Evolutionary conservation across 2,329 filamentous ascomycete genomes (phyloP).

Genomic region (Xylaria sp.): DNA sequence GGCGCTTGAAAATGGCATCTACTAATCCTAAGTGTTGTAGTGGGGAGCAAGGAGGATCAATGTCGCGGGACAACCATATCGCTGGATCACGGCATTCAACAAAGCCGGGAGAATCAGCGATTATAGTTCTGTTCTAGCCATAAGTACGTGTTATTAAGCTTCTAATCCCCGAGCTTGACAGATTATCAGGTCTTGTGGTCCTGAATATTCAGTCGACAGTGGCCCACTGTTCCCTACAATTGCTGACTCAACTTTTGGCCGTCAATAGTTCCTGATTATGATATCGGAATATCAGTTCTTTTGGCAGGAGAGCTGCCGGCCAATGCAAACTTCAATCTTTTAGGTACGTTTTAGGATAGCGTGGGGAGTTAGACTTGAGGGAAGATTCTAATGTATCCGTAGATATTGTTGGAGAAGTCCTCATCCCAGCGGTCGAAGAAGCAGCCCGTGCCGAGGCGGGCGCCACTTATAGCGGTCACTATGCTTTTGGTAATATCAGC

Average conservation of each 20-base stretch:
- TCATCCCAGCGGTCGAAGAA: slow-evolving; percentile 49
- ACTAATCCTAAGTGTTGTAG: not conserved
- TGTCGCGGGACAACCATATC: slow-evolving; percentile 43
- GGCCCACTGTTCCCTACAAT: not conserved
- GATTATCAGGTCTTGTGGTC: not conserved
- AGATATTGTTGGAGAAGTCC: slow-evolving; percentile 46
- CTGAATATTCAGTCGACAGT: not conserved
- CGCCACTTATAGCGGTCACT: slow-evolving; percentile 46
- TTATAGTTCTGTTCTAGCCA: slow-evolving; percentile 53
- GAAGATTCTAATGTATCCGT: slow-evolving; percentile 26
- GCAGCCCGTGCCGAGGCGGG: slow-evolving; percentile 48
- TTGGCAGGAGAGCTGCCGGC: slow-evolving; percentile 50
- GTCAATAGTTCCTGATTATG: slow-evolving; percentile 54
- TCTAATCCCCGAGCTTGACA: not conserved
- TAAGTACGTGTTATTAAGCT: slow-evolving; percentile 40
- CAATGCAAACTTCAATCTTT: slow-evolving; percentile 47
- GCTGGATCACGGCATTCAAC: slow-evolving; percentile 54
- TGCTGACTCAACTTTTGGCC: slow-evolving; percentile 5
- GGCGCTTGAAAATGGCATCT: not conserved
- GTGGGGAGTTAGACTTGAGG: not conserved
- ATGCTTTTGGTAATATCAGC: slow-evolving; percentile 38
- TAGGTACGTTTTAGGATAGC: slow-evolving; percentile 38
- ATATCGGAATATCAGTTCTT: slow-evolving; percentile 56
- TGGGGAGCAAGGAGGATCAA: slow-evolving; percentile 53
- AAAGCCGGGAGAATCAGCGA: slow-evolving; percentile 56